Evolutionary conservation across 202 grass and related monocot genomes (phyloP), one percentile per base, ranked within the genome.

Genomic region (Dendrocalamus latiflorus): DNA sequence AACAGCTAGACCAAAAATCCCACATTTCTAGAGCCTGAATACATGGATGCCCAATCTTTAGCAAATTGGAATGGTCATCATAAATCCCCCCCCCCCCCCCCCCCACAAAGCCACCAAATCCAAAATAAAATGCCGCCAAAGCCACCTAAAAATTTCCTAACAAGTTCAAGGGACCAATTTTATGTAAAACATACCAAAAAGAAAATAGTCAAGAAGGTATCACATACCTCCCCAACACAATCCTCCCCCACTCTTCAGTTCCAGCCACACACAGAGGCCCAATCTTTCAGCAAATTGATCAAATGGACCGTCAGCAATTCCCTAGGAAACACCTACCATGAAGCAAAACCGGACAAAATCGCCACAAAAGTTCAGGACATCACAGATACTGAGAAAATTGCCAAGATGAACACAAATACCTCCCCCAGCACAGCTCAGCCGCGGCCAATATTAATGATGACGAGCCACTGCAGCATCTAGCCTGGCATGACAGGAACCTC

Each of bases 401-500:
- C 9, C 64, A 7, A 28, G n/a, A 88, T 33, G 72, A 61, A 25
- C 24, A 34, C 73, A 51, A 68, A 16, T 9, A 28, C 26, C 65
- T 66, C 39, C 6, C 49, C 41, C 66, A 30, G 21, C 57, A 39
- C 65, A 71, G 72, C 91, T 28, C 59, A 43, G 57, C 51, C 10
- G 47, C 69, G 57, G 70, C 41, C 64, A 33, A 42, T 68, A 37
- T 48, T 63, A 72, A 83, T 72, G 69, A 83, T 38, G 51, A 65
- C 42, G 9, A 43, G 28, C 15, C 4, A 18, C 39, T 9, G 72
- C 77, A 89, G 58, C 53, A 77, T 90, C 67, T 33, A 69, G 39
- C 16, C 54, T 74, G 65, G 37, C 70, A 76, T 70, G 85, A 87
- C 34, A 54, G 82, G 61, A 77, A 74, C 66, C 86, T 77, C 75